Evolutionary conservation across 225 moss, liverwort and hornwort species (phyloP).

Genomic region (Anthoceros angustus): DNA sequence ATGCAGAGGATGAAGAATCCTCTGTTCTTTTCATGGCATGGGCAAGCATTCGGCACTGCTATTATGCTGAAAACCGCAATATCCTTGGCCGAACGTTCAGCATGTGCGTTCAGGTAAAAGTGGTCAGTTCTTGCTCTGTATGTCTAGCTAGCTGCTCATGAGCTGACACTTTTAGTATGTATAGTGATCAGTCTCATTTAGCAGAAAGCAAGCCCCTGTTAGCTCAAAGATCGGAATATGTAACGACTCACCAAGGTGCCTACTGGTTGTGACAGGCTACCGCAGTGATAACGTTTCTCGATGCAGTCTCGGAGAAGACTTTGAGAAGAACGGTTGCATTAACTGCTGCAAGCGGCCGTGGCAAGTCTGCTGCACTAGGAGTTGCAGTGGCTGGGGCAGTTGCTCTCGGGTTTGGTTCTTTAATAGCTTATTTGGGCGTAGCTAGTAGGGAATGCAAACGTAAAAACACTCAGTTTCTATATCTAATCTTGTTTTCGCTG

Average conservation of each 20-base stretch:
- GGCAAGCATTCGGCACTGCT: constrained; percentile 91
- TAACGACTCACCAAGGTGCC: too few relatives aligned
- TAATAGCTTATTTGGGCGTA: too few relatives aligned
- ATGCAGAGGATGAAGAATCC: constrained; percentile 88
- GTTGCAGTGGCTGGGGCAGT: constrained; percentile 83
- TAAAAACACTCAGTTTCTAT: too few relatives aligned
- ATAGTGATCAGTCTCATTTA: too few relatives aligned
- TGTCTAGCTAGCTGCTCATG: too few relatives aligned
- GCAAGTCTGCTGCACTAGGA: constrained; percentile 88
- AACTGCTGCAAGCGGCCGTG: constrained; percentile 81
- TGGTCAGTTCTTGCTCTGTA: not conserved
- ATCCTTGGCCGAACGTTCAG: constrained; percentile 90
- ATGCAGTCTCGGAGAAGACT: constrained; percentile 83
- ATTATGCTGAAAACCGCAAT: constrained; percentile 86
- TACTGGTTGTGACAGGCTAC: constrained; percentile 39
- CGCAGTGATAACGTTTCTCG: constrained; percentile 79
- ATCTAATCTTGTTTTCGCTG: too few relatives aligned
- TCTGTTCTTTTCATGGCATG: constrained; percentile 85
- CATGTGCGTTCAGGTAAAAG: constrained; percentile 84
- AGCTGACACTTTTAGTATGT: too few relatives aligned
- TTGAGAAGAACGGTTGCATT: constrained; percentile 83
- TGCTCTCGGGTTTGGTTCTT: constrained; percentile 68
- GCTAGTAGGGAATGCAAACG: too few relatives aligned
- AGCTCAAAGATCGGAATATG: too few relatives aligned
- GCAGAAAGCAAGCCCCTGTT: too few relatives aligned